A percentile compares a stretch with the other conserved stretches of the same genome.
phyloP scores from a whole-genome alignment of 352 stramenopile genomes.

The Thraustochytrium sp. region DNA sequence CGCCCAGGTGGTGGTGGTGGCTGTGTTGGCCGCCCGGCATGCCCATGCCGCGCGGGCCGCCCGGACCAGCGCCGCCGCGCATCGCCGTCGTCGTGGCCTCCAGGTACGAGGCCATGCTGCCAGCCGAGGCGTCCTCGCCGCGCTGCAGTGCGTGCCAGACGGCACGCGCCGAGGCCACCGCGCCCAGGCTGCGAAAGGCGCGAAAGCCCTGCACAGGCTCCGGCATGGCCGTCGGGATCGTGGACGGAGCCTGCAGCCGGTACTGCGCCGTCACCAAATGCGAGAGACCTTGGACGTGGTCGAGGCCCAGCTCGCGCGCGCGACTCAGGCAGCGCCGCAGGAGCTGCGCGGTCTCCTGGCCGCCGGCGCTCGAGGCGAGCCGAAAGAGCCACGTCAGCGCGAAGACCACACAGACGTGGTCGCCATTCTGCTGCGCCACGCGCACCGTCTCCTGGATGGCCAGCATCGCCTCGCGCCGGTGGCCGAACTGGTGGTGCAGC shows the following conservation, averaged over 20 bases:
- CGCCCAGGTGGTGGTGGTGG: background rate
- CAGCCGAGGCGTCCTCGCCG: background rate
- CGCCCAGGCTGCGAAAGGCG: background rate
- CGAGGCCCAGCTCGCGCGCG: conserved; percentile 12
- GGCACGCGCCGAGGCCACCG: background rate
- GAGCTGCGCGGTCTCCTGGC: background rate
- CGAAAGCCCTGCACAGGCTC: background rate
- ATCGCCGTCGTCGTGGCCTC: background rate
- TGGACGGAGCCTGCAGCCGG: background rate
- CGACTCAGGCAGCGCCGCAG: conserved; percentile 12
- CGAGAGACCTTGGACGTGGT: conserved; percentile 4
- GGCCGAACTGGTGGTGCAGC: conserved; percentile 74
- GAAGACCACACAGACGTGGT: conserved; percentile 83
- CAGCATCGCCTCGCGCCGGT: conserved; percentile 65
- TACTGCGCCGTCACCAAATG: conserved; percentile 1
- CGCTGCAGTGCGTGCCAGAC: conserved; percentile 30
- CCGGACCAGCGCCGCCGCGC: background rate
- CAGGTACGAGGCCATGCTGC: conserved; percentile 13
- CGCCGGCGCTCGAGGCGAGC: conserved; percentile 43
- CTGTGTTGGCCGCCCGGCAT: background rate
- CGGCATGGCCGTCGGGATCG: conserved; percentile 29
- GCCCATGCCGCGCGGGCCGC: background rate
- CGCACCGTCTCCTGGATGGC: conserved; percentile 82
- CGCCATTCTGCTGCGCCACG: conserved; percentile 80
- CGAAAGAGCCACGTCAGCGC: conserved; percentile 75